Base-by-base conservation (phyloP, 2,329 filamentous ascomycete species). In the Pyrenochaeta sp. region DNA sequence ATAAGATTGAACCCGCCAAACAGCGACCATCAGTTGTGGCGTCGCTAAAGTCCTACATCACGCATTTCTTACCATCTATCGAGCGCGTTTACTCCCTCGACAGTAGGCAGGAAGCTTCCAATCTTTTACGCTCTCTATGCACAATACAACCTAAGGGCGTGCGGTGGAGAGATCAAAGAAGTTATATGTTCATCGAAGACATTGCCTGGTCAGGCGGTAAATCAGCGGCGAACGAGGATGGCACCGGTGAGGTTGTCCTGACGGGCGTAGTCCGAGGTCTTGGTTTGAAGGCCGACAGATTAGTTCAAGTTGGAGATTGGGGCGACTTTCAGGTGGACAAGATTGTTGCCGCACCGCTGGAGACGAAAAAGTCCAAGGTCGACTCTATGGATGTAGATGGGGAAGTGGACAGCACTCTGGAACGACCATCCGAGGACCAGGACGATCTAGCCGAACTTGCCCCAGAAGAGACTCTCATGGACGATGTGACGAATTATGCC, bases 221-320 rank as follows among this genome's bases (percentile, higher is more conserved):
- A 47, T 63, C 67, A 7, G 60, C 61, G 3, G 48, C 60, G 19
- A 77, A 74, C 4, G 77, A 79, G 1, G 79, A 82, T 31, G 64
- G 70, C 3, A 68, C 62, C 23, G 74, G 76, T n/a, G 76, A 85
- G 28, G 88, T 90, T 7, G 76, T 92, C 6, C 67, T 99, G 28
- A 95, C 90, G 0, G 94, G 94, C 56, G 83, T 94, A 3, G 85
- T 97, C 19, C 82, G 94, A 63, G 94, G 94, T 22, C 89, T 85
- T 65, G 87, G 88, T 7, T 71, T 99, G 38, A 97, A 96, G 68
- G 88, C 90, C 3, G 91, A 99, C 69, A 84, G 94, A 45, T 77
- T 99, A 27, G 82, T 96, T 5, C 92, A 97, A 63, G 79, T 99
- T 36, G 92, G 92, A 27, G 92, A 96, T 51, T 96, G 90, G 89